Evolutionary conservation across 768 basidiomycete genomes (phyloP).

Genomic region (Boletus fagicola): DNA sequence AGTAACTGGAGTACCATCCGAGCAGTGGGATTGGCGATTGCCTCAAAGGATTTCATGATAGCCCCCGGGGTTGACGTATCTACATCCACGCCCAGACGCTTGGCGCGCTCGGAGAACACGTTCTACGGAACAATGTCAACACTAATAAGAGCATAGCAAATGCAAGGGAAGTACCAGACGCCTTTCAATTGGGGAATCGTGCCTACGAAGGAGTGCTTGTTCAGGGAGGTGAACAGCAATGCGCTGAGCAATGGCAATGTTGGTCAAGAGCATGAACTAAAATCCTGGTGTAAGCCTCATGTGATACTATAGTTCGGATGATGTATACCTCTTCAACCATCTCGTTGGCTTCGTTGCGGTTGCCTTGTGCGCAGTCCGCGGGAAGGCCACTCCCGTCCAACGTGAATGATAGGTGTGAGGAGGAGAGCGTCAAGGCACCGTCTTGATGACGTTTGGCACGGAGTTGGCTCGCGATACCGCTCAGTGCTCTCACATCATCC

Average conservation of each 20-base stretch:
- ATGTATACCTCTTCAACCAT: constrained; percentile 82
- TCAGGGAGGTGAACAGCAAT: constrained; percentile 94
- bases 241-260: constrained; percentile 87
- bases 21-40: constrained; percentile 68
- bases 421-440: constrained; percentile 74
- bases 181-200: constrained; percentile 90
- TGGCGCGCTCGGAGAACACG: constrained; percentile 75
- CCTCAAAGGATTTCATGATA: constrained; percentile 82
- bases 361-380: constrained; percentile 67
- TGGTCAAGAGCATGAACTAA: constrained; percentile 93
- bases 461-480: constrained; percentile 70
- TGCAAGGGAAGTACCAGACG: constrained; percentile 55
- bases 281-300: constrained; percentile 3
- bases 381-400: constrained; percentile 81
- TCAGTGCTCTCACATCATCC: constrained; percentile 70
- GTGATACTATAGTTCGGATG: not conserved
- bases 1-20: constrained; percentile 79
- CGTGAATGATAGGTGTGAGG: constrained; percentile 68
- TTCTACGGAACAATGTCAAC: constrained; percentile 45
- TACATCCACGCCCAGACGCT: constrained; percentile 78
- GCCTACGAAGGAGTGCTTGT: constrained; percentile 93
- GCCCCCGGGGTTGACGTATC: constrained; percentile 77
- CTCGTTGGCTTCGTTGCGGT: constrained; percentile 68
- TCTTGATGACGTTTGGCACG: constrained; percentile 70
- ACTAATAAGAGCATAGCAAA: not conserved